Conservation (phyloP, 1,284 basidiomycete genomes). For the Anthracocystis walkeri region DNA sequence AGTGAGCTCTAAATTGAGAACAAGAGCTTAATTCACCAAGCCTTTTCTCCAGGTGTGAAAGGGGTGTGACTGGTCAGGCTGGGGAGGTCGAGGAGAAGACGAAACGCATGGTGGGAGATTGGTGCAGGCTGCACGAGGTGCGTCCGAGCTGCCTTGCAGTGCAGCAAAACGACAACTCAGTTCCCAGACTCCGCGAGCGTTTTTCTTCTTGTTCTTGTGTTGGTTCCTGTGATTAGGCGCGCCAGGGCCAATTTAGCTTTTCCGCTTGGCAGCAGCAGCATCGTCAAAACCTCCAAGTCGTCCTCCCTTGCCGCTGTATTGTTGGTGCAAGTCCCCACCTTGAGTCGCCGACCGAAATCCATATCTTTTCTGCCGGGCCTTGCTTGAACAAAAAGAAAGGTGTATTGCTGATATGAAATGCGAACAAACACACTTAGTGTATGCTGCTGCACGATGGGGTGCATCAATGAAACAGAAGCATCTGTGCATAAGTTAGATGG, state of each 20-base stretch:
- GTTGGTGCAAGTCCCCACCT: background rate
- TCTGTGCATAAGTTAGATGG: too few species aligned
- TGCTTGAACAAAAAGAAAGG: background rate
- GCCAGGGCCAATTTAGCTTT: background rate
- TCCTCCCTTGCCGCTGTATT: background rate
- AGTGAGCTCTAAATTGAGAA: too few species aligned
- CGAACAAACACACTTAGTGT: background rate
- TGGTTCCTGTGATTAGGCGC: background rate
- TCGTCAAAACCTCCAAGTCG: background rate
- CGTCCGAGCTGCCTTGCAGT: constrained; percentile 27
- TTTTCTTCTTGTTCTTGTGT: background rate
- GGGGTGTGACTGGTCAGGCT: too few species aligned
- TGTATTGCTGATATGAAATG: constrained; percentile 1
- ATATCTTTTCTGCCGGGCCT: background rate
- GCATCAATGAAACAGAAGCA: background rate
- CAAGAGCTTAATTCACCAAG: too few species aligned
- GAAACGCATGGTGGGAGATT: background rate
- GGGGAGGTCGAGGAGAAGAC: background rate
- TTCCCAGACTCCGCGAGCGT: constrained; percentile 1
- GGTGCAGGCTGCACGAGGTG: constrained; percentile 27
- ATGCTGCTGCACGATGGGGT: constrained; percentile 4
- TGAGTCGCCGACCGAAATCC: background rate
- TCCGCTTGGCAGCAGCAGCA: too few species aligned
- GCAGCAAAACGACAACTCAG: constrained; percentile 13
- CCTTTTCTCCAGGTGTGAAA: too few species aligned